Evolutionary conservation across 2,329 filamentous ascomycete species (phyloP), one percentile per base, ranked within the genome.

Genomic region (Aspergillus eucalypticola): DNA sequence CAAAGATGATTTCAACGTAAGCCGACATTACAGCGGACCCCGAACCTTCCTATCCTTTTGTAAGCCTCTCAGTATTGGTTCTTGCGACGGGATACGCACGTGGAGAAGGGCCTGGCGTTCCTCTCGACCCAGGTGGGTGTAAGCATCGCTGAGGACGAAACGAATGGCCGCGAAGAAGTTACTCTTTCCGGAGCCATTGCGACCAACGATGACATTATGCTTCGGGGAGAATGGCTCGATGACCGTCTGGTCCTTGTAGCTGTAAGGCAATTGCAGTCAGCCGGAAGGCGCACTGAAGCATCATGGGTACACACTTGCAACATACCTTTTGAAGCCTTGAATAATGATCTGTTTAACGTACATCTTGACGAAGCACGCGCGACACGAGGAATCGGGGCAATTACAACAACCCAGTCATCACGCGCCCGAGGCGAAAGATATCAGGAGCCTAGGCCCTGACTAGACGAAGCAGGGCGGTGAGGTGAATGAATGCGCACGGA

Each of bases 291-390:
- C 19, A 17, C 27, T 11, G 4, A 10, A 35, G 17, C 1, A 13
- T 10, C 5, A 48, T 42, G 23, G 11, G 4, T 35, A 21, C 7
- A 13, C 19, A 4, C 10, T 23, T n/a, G 55, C 29, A 59, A 73
- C 79, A 68, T 78, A 96, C 92, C 92, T 97, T 82, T 99, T 99
- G 82, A 99, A 99, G 87, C 95, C 95, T 79, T 99, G 95, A 75
- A 99, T 98, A 78, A 97, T 98, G 78, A 98, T 97, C 82, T 99
- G 95, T 79, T 99, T 99, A 85, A 99, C 97, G 83, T 96, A 95
- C 93, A 97, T 96, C 69, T 75, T 83, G 76, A 66, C 63, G 61
- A 66, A 49, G 61, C 51, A 67, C 64, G 71, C 67, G 68, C 64
- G 69, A 71, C 67, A 67, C 68, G 69, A 68, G 56, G 59, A 57